Conservation (phyloP, 345 rosid genomes). For the Bruguiera gymnorhiza region DNA sequence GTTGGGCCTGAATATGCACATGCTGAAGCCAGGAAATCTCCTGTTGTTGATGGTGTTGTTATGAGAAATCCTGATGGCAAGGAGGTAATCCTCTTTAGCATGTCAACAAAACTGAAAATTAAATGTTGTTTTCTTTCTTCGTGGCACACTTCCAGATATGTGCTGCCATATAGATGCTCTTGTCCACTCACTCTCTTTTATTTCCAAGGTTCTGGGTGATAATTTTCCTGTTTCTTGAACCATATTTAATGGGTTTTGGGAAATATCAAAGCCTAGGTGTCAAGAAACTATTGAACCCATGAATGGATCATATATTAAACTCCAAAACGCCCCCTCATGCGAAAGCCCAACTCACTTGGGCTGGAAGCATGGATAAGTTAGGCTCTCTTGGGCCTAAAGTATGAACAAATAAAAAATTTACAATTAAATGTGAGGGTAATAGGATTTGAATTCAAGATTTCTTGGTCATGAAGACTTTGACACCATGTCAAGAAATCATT, state of each 20-base stretch:
- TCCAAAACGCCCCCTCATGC: no score
- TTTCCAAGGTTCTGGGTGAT: neutral
- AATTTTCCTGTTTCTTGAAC: neutral
- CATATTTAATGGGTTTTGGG: no score
- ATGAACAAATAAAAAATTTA: no score
- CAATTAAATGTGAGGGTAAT: no score
- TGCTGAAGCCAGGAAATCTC: constrained; percentile 99
- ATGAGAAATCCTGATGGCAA: constrained; percentile 97
- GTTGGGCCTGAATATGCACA: constrained; percentile 99
- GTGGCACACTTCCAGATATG: neutral
- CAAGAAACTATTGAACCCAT: no score
- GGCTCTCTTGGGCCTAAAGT: no score
- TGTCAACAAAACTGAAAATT: neutral
- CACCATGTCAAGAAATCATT: no score
- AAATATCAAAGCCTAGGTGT: neutral
- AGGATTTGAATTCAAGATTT: no score
- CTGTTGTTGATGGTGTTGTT: constrained; percentile 99
- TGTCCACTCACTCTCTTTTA: neutral
- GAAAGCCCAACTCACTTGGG: no score
- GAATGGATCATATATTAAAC: no score
- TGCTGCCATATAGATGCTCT: neutral
- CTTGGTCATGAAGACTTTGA: no score
- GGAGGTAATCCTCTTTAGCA: constrained; percentile 51
- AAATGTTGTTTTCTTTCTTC: neutral
- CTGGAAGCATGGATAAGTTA: no score